Conservation (phyloP, 352 stramenopile genomes). For the Globisporangium spiculum region DNA sequence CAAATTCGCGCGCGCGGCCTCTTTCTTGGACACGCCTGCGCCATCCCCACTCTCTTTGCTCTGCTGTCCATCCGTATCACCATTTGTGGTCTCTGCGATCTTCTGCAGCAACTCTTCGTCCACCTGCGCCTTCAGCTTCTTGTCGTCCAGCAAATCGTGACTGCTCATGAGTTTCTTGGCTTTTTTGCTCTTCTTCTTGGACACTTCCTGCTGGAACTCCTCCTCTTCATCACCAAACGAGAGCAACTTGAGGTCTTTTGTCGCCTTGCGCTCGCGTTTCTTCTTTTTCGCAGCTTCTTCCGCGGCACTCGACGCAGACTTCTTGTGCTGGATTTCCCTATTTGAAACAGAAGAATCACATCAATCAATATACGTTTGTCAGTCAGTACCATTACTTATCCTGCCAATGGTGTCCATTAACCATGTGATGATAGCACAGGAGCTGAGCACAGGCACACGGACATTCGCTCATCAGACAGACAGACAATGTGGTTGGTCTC, state of each 20-base stretch:
- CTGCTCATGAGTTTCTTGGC: constrained; percentile 63
- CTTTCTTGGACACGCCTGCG: constrained; percentile 21
- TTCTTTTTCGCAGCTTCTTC: constrained; percentile 49
- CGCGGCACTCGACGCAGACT: constrained; percentile 12
- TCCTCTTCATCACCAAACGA: constrained; percentile 94
- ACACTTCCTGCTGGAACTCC: constrained; percentile 50
- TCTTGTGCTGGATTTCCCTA: constrained; percentile 28
- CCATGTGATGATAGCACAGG: background rate
- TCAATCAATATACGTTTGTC: background rate
- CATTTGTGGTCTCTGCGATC: constrained; percentile 28
- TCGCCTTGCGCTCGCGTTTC: constrained; percentile 89
- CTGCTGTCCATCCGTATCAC: background rate
- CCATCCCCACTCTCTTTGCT: background rate
- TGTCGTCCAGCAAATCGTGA: constrained; percentile 65
- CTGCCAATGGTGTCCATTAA: background rate
- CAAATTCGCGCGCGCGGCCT: constrained; percentile 25
- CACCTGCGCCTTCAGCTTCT: constrained; percentile 59
- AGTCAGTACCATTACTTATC: background rate
- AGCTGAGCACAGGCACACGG: background rate
- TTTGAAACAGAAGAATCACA: background rate
- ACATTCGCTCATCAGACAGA: background rate
- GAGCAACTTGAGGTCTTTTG: constrained; percentile 93
- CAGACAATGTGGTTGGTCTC: constrained; percentile 5
- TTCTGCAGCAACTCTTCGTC: constrained; percentile 55
- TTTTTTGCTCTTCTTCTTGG: constrained; percentile 47